A percentile compares a stretch with the other conserved stretches of the same genome.
Conservation (phyloP, 2,329 filamentous ascomycete genomes). For the Neofusicoccum umdonicola region DNA sequence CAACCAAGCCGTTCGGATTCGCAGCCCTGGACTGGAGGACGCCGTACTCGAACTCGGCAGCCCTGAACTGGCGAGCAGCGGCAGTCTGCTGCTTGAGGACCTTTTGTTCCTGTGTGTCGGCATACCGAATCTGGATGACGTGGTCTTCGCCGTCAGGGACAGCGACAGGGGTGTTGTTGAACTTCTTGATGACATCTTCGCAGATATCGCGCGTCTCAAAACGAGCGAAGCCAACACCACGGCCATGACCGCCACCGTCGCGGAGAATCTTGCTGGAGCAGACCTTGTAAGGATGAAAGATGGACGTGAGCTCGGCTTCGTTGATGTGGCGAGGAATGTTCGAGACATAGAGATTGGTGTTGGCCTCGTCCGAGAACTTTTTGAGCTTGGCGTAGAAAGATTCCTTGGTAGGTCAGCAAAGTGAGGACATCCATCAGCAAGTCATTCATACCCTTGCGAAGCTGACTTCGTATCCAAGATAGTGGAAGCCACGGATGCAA, state of each 20-base stretch:
- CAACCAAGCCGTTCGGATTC: conserved; percentile 22
- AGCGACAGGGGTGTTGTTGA: conserved; percentile 66
- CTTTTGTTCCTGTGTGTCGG: conserved; percentile 95
- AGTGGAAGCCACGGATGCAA: conserved; percentile 93
- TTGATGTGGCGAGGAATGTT: conserved; percentile 91
- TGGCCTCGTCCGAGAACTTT: conserved; percentile 83
- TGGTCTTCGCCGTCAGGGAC: conserved; percentile 67
- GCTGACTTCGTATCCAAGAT: conserved; percentile 93
- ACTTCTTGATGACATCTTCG: conserved; percentile 82
- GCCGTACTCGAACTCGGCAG: conserved; percentile 74
- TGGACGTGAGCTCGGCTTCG: conserved; percentile 77
- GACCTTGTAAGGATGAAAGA: conserved; percentile 77
- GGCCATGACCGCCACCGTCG: conserved; percentile 86
- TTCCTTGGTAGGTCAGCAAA: conserved; percentile 50
- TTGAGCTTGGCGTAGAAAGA: conserved; percentile 98
- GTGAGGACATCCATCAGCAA: conserved; percentile 21
- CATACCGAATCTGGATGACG: conserved; percentile 89
- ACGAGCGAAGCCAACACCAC: conserved; percentile 94
- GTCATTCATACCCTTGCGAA: conserved; percentile 75
- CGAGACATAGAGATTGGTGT: conserved; percentile 96
- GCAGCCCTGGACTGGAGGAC: conserved; percentile 23
- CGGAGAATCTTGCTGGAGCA: conserved; percentile 94
- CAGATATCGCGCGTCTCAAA: conserved; percentile 89
- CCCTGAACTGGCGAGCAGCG: conserved; percentile 90
- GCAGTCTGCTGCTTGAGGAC: conserved; percentile 94